A percentile compares a stretch with the other conserved stretches of the same genome.
Evolutionary conservation across 2,329 filamentous ascomycete species (phyloP).

Genomic region (Teratosphaeria epicoccoides): DNA sequence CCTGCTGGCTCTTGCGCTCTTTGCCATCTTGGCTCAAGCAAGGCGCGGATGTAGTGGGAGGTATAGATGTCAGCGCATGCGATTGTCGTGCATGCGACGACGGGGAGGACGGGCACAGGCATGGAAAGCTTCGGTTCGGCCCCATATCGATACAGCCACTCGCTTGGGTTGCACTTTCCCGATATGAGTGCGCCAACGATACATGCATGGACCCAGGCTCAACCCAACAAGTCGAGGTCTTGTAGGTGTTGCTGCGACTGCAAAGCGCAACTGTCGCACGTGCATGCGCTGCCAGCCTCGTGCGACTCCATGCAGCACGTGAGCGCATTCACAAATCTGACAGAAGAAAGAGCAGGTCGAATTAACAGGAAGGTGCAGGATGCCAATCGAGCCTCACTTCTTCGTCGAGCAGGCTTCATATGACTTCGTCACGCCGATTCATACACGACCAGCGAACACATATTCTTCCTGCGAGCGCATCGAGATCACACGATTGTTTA

Average conservation of each 20-base stretch:
- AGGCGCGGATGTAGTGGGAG: too few species aligned
- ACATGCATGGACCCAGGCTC: neutral
- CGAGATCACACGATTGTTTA: neutral
- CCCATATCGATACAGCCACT: neutral
- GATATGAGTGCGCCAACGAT: neutral
- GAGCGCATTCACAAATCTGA: neutral
- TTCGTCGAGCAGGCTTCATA: neutral
- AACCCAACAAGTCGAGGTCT: neutral
- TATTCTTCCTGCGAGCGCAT: neutral
- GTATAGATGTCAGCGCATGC: neutral
- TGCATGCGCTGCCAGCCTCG: neutral
- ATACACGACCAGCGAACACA: neutral
- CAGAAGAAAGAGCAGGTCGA: neutral
- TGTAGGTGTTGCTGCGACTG: neutral
- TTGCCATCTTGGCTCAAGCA: constrained; percentile 84
- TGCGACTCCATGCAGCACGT: neutral
- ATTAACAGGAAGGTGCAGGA: neutral
- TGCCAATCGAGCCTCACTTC: constrained; percentile 2
- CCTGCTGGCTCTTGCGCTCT: constrained; percentile 67
- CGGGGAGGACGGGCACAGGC: neutral
- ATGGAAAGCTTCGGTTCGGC: neutral
- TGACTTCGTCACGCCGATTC: neutral
- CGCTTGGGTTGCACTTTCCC: neutral
- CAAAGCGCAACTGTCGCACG: neutral
- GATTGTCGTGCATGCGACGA: neutral